Percentiles rank a stretch among this genome's conserved stretches.
Evolutionary conservation across 129 eudicot genomes (phyloP).

Genomic region (Flaveria robusta): DNA sequence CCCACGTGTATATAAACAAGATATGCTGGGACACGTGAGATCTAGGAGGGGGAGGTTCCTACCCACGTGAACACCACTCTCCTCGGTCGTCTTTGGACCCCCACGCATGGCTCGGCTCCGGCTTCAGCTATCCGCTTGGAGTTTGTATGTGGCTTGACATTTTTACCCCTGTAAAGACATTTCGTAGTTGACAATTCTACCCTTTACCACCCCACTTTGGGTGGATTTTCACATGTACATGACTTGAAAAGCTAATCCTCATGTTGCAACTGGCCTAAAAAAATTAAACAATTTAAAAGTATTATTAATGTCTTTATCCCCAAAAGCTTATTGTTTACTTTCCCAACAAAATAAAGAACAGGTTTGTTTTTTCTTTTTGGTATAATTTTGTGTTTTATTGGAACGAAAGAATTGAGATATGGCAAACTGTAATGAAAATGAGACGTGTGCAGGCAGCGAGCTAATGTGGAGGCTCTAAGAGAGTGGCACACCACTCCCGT

Average conservation of each 20-base stretch:
- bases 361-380: neutral
- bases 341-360: neutral
- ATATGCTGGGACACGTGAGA: conserved; percentile 68
- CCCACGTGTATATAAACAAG: conserved; percentile 60
- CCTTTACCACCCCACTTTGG: conserved; percentile 20
- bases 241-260: conserved; percentile 31
- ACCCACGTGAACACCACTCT: conserved; percentile 70
- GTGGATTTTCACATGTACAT: conserved; percentile 38
- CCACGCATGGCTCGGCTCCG: conserved; percentile 20
- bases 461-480: too few relatives aligned
- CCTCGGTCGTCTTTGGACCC: conserved; percentile 35
- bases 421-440: too few relatives aligned
- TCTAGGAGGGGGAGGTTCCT: conserved; percentile 39
- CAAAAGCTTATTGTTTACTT: conserved; percentile 22
- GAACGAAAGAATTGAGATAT: too few relatives aligned
- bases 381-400: too few relatives aligned
- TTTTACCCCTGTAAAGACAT: conserved; percentile 27
- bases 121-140: neutral
- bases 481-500: too few relatives aligned
- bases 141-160: conserved; percentile 12
- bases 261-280: conserved; percentile 18
- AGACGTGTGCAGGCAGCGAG: too few relatives aligned
- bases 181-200: conserved; percentile 23
- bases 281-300: neutral
- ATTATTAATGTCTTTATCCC: conserved; percentile 15